phyloP scores from a whole-genome alignment of 2,329 filamentous ascomycete genomes.

The Penicillium glabrum region DNA sequence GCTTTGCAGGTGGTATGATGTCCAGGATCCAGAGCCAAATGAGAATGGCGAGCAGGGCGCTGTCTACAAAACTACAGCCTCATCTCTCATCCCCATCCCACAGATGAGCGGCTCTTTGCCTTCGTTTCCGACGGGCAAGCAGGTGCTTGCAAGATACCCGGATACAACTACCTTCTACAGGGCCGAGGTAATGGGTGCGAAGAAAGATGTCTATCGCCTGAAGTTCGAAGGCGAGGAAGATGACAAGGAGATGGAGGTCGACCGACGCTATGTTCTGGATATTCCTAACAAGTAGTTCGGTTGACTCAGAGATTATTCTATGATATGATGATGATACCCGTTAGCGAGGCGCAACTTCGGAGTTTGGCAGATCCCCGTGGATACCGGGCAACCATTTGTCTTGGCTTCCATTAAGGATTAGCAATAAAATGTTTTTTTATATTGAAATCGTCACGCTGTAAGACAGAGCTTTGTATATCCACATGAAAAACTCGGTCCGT shows the following conservation, averaged over 20 bases:
- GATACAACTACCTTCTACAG: constrained; percentile 85
- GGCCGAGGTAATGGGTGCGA: constrained; percentile 74
- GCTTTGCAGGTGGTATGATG: constrained; percentile 60
- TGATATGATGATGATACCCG: constrained; percentile 29
- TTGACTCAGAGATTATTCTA: constrained; percentile 11
- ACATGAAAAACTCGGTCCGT: not conserved
- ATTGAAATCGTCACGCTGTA: not conserved
- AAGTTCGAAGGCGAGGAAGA: constrained; percentile 78
- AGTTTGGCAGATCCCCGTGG: constrained; percentile 1
- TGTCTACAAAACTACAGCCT: constrained; percentile 68
- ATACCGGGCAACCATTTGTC: not conserved
- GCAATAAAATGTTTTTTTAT: not conserved
- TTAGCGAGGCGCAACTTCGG: constrained; percentile 25
- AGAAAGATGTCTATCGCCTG: constrained; percentile 53
- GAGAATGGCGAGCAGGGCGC: constrained; percentile 62
- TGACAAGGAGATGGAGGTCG: constrained; percentile 73
- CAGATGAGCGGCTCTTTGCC: constrained; percentile 59
- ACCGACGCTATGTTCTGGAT: constrained; percentile 74
- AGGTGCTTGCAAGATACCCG: constrained; percentile 76
- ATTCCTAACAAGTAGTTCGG: constrained; percentile 53
- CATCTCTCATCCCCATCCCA: constrained; percentile 75
- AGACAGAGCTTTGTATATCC: not conserved
- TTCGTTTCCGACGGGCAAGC: constrained; percentile 64
- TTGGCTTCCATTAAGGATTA: not conserved
- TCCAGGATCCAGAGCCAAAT: constrained; percentile 77